Evolutionary conservation across 352 stramenopile species (phyloP).

Genomic region (Phytophthora cactorum): DNA sequence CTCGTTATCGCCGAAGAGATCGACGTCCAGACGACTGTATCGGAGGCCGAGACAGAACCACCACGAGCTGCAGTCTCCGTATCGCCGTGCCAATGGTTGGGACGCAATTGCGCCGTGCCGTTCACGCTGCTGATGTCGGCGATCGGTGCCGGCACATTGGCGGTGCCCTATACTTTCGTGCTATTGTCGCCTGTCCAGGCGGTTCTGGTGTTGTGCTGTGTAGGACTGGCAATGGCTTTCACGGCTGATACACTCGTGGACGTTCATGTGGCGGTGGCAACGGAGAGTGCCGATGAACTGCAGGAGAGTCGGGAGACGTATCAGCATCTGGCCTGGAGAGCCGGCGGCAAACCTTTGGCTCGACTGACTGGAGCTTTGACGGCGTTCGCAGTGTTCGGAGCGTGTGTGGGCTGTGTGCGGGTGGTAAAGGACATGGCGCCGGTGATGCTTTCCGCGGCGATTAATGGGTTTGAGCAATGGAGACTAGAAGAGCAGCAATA

Average conservation of each 20-base stretch:
- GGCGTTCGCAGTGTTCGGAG: conserved; percentile 78
- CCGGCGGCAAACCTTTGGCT: conserved; percentile 56
- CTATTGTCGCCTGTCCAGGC: conserved; percentile 52
- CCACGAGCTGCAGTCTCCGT: not conserved
- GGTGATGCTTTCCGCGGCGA: conserved; percentile 47
- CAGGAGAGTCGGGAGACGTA: conserved; percentile 66
- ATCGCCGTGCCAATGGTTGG: conserved; percentile 33
- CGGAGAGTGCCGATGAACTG: conserved; percentile 17
- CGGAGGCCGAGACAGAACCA: not conserved
- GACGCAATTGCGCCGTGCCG: conserved; percentile 38
- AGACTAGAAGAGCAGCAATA: conserved; percentile 40
- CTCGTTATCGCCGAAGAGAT: conserved; percentile 33
- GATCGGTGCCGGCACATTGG: conserved; percentile 59
- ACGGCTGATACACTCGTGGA: conserved; percentile 70
- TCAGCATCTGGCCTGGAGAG: conserved; percentile 64
- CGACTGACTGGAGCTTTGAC: conserved; percentile 64
- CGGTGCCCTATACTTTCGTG: conserved; percentile 75
- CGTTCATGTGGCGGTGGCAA: conserved; percentile 63
- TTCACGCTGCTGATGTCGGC: conserved; percentile 69
- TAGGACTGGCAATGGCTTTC: conserved; percentile 74
- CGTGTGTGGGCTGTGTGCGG: conserved; percentile 73
- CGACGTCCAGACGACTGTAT: conserved; percentile 20
- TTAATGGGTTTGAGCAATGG: conserved; percentile 27
- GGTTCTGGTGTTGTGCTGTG: conserved; percentile 47
- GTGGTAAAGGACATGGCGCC: conserved; percentile 80